phyloP scores from a whole-genome alignment of 768 basidiomycete species.

The Mycena chlorophos region DNA sequence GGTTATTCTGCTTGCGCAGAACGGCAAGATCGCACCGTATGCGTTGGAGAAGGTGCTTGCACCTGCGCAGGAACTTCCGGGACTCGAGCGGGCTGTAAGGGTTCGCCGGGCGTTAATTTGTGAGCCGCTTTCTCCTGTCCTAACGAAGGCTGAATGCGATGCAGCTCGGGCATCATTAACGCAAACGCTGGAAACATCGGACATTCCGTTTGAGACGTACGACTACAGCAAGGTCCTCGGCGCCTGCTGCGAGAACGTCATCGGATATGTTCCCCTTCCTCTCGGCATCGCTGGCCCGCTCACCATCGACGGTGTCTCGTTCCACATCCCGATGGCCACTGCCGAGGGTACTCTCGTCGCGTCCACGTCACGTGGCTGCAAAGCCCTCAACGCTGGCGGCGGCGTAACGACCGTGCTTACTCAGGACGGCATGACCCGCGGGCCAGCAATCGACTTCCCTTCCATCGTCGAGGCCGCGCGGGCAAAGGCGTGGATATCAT shows the following conservation, averaged over 20 bases:
- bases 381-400: conserved; percentile 94
- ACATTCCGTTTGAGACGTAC: conserved; percentile 81
- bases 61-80: conserved; percentile 30
- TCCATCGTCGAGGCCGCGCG: conserved; percentile 74
- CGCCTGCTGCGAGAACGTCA: conserved; percentile 98
- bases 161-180: conserved; percentile 83
- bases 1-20: conserved; percentile 81
- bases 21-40: conserved; percentile 91
- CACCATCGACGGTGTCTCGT: conserved; percentile 78
- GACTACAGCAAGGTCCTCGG: conserved; percentile 94
- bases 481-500: conserved; percentile 86
- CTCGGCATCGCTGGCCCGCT: conserved; percentile 96
- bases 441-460: conserved; percentile 97
- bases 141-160: conserved; percentile 3
- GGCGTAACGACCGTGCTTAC: conserved; percentile 95
- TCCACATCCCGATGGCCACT: conserved; percentile 98
- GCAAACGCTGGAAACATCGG: conserved; percentile 78
- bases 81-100: conserved; percentile 82
- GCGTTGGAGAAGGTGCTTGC: conserved; percentile 91
- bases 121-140: conserved; percentile 48
- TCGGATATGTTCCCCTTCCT: conserved; percentile 95
- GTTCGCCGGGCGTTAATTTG: conserved; percentile 89
- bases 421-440: conserved; percentile 95
- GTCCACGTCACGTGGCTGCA: conserved; percentile 95
- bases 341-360: conserved; percentile 98